phyloP scores from a whole-genome alignment of 768 basidiomycete species.

The Cystobasidium tubakii region DNA sequence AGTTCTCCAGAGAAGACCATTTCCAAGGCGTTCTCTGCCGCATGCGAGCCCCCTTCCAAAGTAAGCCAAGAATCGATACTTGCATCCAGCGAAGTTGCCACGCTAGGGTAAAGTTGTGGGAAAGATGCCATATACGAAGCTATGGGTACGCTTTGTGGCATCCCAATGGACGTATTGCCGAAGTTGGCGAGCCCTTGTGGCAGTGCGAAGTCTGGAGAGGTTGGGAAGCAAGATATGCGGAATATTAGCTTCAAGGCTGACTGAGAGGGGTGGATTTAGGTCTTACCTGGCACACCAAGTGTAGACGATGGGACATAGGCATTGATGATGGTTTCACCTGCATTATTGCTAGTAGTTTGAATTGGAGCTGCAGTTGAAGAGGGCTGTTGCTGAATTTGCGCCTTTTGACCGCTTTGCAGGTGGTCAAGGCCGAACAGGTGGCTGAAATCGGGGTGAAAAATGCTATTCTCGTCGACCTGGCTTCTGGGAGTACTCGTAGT shows the following conservation, averaged over 20 bases:
- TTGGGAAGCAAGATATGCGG: too few species aligned
- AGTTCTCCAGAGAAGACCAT: neutral
- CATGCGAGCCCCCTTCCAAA: neutral
- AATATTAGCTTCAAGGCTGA: too few species aligned
- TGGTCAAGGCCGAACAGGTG: neutral
- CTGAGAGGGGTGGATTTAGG: neutral
- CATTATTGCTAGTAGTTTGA: neutral
- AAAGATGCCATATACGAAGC: neutral
- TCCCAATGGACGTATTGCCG: neutral
- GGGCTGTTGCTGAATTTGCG: neutral
- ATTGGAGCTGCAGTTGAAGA: neutral
- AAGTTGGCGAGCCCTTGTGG: neutral
- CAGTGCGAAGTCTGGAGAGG: neutral
- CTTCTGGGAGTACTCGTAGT: neutral
- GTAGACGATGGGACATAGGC: neutral
- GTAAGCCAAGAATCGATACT: conserved; percentile 5
- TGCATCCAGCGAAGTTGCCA: neutral
- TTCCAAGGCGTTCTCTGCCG: conserved; percentile 6
- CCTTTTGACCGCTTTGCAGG: neutral
- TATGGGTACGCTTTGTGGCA: neutral
- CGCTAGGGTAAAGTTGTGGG: neutral
- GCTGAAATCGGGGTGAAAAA: neutral
- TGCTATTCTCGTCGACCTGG: neutral
- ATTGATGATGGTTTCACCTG: neutral
- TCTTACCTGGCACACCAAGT: neutral